phyloP scores from a whole-genome alignment of 306 rosid genomes.

The Abrus precatorius region DNA sequence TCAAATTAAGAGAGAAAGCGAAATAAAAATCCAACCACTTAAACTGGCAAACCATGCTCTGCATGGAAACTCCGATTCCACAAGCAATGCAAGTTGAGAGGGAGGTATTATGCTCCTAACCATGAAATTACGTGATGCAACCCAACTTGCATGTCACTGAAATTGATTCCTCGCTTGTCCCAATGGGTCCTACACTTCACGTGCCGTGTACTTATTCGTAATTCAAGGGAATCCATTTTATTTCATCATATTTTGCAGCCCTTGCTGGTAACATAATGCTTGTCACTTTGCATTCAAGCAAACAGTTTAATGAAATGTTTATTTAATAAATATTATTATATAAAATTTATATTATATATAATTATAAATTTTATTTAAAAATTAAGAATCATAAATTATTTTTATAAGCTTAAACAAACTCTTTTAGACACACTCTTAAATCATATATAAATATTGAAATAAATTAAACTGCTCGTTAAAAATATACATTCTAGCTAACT shows the following conservation, averaged over 20 bases:
- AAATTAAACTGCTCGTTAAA: too few relatives aligned
- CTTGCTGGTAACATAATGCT: background rate
- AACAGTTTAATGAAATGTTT: too few relatives aligned
- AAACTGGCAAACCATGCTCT: background rate
- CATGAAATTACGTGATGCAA: constrained; percentile 44
- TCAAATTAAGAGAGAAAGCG: constrained; percentile 6
- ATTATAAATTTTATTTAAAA: too few relatives aligned
- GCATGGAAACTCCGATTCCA: constrained; percentile 3
- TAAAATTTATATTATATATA: too few relatives aligned
- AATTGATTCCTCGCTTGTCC: constrained; percentile 45
- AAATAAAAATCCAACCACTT: constrained; percentile 39
- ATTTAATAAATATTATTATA: too few relatives aligned
- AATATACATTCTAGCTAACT: too few relatives aligned
- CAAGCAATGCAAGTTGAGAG: constrained; percentile 31
- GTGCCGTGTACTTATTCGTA: constrained; percentile 42
- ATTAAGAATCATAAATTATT: too few relatives aligned
- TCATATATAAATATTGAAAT: too few relatives aligned
- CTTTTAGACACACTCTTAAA: too few relatives aligned
- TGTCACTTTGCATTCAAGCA: background rate
- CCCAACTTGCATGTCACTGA: constrained; percentile 37
- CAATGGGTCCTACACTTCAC: constrained; percentile 56
- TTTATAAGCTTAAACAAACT: too few relatives aligned
- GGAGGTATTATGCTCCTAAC: constrained; percentile 7
- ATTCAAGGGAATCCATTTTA: constrained; percentile 31
- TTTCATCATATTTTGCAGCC: constrained; percentile 45